phyloP scores from a whole-genome alignment of 2,329 filamentous ascomycete genomes.

The Helminthosporium solani region DNA sequence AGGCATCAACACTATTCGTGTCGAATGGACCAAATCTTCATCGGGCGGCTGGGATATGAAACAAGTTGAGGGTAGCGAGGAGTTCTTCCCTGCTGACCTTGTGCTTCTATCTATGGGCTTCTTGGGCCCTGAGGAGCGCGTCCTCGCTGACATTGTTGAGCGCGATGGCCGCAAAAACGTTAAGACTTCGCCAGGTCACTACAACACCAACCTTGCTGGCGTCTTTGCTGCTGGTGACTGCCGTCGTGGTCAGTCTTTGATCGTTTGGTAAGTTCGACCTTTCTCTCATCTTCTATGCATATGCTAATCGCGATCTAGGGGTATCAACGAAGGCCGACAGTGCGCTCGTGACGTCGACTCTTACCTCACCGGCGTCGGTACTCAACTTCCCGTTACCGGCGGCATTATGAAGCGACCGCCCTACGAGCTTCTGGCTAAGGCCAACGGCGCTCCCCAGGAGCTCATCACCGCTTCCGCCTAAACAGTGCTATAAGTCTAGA shows the following conservation, averaged over 20 bases:
- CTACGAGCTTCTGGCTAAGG: constrained; percentile 62
- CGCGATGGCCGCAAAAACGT: constrained; percentile 93
- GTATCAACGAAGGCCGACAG: constrained; percentile 95
- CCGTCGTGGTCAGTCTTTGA: constrained; percentile 88
- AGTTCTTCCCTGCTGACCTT: constrained; percentile 95
- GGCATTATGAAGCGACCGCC: constrained; percentile 87
- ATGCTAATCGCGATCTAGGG: constrained; percentile 53
- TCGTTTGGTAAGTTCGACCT: constrained; percentile 80
- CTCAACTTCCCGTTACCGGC: constrained; percentile 82
- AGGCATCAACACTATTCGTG: constrained; percentile 92
- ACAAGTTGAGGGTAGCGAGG: constrained; percentile 86
- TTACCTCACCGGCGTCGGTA: constrained; percentile 74
- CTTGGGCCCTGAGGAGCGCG: constrained; percentile 85
- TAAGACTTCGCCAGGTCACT: constrained; percentile 86
- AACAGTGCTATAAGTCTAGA: constrained; percentile 8
- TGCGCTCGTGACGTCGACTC: constrained; percentile 88
- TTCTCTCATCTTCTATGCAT: constrained; percentile 38
- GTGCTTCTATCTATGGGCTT: constrained; percentile 97
- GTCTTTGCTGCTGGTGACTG: constrained; percentile 96
- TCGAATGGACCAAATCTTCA: constrained; percentile 91
- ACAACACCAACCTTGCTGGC: constrained; percentile 82
- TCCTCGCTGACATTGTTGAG: constrained; percentile 84
- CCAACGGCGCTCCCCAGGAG: constrained; percentile 39
- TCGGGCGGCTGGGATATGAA: constrained; percentile 98
- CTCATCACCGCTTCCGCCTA: constrained; percentile 42